phyloP scores from a whole-genome alignment of 306 rosid species.

The Prunus dulcis region DNA sequence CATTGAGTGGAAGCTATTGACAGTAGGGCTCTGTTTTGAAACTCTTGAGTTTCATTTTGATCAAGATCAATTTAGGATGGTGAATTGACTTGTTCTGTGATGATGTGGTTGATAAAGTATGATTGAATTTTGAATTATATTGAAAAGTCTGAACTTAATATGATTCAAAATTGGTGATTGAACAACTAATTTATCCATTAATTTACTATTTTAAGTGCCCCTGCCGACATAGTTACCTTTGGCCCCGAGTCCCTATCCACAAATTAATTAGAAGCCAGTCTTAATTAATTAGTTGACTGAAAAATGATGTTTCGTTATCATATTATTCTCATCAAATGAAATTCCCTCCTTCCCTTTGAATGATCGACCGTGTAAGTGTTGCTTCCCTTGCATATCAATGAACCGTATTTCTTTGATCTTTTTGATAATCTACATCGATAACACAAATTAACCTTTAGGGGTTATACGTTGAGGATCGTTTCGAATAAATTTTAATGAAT shows the following conservation, averaged over 20 bases:
- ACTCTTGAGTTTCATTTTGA: no score
- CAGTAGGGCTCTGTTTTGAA: no score
- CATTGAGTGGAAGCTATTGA: no score
- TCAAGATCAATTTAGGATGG: no score
- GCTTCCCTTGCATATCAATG: not conserved
- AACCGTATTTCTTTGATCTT: not conserved
- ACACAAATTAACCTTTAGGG: not conserved
- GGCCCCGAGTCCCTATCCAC: not conserved
- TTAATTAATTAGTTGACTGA: not conserved
- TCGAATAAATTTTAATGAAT: no score
- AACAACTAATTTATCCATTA: no score
- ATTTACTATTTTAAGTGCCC: not conserved
- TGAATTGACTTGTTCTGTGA: no score
- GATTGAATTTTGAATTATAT: no score
- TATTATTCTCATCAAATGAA: not conserved
- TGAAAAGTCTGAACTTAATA: no score
- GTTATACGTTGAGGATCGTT: no score
- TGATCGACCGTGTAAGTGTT: not conserved
- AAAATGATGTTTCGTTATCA: not conserved
- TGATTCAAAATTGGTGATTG: no score
- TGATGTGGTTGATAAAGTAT: no score
- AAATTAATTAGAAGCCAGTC: not conserved
- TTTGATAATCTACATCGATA: not conserved
- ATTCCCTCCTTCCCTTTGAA: not conserved
- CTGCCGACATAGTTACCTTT: slow-evolving; percentile 2